A percentile compares a stretch with the other conserved stretches of the same genome.
Evolutionary conservation across 1,139 yeast genomes (phyloP).

Genomic region (Diutina pseudorugosa): DNA sequence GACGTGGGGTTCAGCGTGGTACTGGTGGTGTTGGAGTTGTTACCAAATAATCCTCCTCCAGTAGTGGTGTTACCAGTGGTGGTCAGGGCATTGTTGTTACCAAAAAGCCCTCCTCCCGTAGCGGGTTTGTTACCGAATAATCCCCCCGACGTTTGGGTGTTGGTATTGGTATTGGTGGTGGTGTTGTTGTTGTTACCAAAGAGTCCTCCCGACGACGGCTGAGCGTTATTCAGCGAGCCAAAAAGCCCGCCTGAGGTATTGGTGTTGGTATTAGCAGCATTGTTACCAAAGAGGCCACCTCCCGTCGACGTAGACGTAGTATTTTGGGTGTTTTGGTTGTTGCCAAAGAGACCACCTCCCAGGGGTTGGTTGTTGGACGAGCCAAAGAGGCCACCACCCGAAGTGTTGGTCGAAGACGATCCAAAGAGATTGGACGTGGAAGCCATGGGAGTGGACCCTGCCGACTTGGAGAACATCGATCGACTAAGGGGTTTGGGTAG

Average conservation of each 20-base stretch:
- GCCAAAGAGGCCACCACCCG: constrained; percentile 1
- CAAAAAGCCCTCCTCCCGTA: background rate
- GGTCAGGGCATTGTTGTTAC: background rate
- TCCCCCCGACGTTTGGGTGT: constrained; percentile 6
- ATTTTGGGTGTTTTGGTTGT: background rate
- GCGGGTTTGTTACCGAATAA: background rate
- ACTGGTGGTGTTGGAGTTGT: constrained; percentile 4
- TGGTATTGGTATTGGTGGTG: background rate
- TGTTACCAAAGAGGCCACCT: background rate
- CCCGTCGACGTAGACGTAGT: background rate
- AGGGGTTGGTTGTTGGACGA: background rate
- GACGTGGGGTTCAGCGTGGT: background rate
- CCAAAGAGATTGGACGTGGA: background rate
- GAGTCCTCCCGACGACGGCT: background rate
- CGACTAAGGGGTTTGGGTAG: background rate
- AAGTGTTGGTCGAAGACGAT: background rate
- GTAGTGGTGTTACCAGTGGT: constrained; percentile 15
- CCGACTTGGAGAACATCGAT: constrained; percentile 1
- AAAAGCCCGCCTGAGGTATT: background rate
- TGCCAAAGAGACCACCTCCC: background rate
- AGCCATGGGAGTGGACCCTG: background rate
- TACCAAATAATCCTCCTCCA: constrained; percentile 13
- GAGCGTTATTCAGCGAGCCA: background rate
- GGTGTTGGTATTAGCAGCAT: background rate
- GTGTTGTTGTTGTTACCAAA: background rate